Percentiles rank a stretch among this genome's conserved stretches.
Evolutionary conservation across 495 filamentous ascomycete genomes (phyloP).

Genomic region (Lepraria neglecta): DNA sequence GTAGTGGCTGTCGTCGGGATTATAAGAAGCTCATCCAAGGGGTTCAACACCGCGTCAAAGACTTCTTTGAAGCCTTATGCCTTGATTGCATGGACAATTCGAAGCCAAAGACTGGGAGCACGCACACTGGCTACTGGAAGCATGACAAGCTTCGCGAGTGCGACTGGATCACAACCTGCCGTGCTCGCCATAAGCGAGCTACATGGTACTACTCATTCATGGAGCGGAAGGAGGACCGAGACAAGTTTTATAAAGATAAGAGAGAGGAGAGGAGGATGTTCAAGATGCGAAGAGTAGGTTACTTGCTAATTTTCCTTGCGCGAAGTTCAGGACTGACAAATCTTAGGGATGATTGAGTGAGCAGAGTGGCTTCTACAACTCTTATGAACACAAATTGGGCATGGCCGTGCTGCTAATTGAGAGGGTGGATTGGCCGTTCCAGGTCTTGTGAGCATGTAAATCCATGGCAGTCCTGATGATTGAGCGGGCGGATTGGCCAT

Average conservation of each 20-base stretch:
- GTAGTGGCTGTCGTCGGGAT: constrained; percentile 8
- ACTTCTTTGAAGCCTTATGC: constrained; percentile 30
- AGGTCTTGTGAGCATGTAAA: no score
- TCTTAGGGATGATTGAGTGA: no score
- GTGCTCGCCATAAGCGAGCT: constrained; percentile 23
- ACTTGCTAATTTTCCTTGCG: no score
- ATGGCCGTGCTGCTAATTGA: no score
- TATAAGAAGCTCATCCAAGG: constrained; percentile 7
- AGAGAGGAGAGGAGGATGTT: neutral
- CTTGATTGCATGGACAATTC: constrained; percentile 31
- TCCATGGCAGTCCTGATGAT: no score
- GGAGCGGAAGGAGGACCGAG: constrained; percentile 24
- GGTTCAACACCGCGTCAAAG: neutral
- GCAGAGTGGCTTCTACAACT: no score
- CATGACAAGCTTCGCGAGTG: constrained; percentile 19
- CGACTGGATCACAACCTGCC: constrained; percentile 21
- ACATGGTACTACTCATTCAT: constrained; percentile 31
- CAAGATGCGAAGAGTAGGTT: no score
- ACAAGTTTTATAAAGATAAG: neutral
- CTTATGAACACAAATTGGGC: no score
- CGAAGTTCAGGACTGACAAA: no score
- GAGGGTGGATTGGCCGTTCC: no score
- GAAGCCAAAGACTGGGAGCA: constrained; percentile 23
- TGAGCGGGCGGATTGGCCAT: no score
- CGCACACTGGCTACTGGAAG: constrained; percentile 27